These are phyloP conservation scores for Martiniozyma asiatica DNA, from an alignment of 1,139 yeast genomes.

Conservation along the genomic window DNA sequence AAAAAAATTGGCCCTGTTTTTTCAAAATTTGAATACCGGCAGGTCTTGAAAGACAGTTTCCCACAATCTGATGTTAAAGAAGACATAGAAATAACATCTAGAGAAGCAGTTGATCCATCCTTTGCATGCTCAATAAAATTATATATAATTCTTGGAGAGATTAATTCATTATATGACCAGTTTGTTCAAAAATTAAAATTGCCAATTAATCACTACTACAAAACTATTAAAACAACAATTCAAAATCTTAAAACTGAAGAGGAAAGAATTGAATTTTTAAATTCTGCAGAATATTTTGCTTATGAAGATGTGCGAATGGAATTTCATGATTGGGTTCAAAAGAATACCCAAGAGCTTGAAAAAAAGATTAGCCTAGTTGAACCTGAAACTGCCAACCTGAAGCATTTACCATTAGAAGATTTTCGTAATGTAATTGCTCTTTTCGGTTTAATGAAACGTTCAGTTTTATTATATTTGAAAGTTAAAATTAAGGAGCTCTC, in stretches of 20 bases:
- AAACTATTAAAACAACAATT: constrained; percentile 6
- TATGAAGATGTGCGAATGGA: constrained; percentile 12
- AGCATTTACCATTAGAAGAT: constrained; percentile 1
- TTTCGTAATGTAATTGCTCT: constrained; percentile 6
- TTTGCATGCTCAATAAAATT: constrained; percentile 13
- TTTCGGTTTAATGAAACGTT: constrained; percentile 13
- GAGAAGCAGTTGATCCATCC: constrained; percentile 8
- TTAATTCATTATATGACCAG: constrained; percentile 15
- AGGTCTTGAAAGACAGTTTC: constrained; percentile 4
- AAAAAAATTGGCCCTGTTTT: constrained; percentile 14
- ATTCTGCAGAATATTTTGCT: constrained; percentile 7
- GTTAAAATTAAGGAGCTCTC: constrained; percentile 14
- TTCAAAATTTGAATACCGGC: constrained; percentile 14
- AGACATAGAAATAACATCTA: too few species aligned
- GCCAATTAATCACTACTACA: constrained; percentile 6
- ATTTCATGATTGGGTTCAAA: constrained; percentile 17
- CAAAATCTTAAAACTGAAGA: constrained; percentile 5
- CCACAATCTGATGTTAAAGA: not conserved
- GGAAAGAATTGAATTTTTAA: constrained; percentile 8
- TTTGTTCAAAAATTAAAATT: constrained; percentile 6
- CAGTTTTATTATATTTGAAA: constrained; percentile 13
- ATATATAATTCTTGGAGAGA: constrained; percentile 13
- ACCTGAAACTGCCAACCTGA: not conserved
- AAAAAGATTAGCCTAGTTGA: constrained; percentile 5
- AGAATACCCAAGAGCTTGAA: constrained; percentile 7